Conservation (phyloP, 257 asterid species). For the Przewalskia tangutica region DNA sequence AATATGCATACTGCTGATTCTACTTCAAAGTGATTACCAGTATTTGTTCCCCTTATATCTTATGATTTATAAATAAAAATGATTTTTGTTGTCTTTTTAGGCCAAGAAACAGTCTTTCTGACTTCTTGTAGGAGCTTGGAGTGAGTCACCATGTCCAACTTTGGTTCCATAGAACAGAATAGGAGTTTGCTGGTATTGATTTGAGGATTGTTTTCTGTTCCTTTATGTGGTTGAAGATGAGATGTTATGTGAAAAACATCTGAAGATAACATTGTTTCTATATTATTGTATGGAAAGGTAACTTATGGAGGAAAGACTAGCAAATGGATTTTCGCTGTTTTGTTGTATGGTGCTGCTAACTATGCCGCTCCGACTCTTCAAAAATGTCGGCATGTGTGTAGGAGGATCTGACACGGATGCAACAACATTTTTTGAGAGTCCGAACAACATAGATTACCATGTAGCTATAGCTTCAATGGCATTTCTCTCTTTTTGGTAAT, state of each 20-base stretch:
- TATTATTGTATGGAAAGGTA: not conserved
- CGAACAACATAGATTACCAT: not conserved
- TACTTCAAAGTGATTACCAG: conserved; percentile 21
- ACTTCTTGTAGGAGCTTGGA: not conserved
- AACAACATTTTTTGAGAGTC: no score
- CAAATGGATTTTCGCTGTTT: not conserved
- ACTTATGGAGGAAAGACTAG: not conserved
- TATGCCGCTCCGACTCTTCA: no score
- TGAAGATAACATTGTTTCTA: not conserved
- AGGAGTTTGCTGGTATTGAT: not conserved
- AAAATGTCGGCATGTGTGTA: no score
- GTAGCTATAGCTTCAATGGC: not conserved
- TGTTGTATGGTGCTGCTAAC: not conserved
- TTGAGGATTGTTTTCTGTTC: not conserved
- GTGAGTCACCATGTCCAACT: not conserved
- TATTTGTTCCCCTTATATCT: not conserved
- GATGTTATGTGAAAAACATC: not conserved
- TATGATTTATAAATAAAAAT: not conserved
- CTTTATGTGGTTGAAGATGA: not conserved
- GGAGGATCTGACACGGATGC: no score
- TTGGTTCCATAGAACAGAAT: not conserved
- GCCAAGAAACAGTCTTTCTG: not conserved
- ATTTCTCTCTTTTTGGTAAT: not conserved
- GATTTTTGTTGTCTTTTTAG: not conserved
- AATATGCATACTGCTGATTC: conserved; percentile 19